These are phyloP conservation scores for Senecio squalidus DNA, from an alignment of 140 eudicot genomes.

Conservation along the genomic window DNA sequence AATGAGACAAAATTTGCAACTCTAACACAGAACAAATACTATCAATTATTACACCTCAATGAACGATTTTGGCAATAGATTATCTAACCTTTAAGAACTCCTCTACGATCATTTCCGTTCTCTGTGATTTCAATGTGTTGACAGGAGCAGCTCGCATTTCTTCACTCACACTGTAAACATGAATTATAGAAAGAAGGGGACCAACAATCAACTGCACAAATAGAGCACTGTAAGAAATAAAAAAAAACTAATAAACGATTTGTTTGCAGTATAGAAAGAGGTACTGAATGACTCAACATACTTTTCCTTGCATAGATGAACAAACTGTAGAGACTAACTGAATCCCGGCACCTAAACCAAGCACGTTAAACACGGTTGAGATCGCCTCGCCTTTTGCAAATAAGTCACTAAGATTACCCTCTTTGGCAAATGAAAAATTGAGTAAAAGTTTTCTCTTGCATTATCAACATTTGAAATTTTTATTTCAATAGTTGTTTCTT, in stretches of 20 bases:
- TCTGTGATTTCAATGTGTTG: constrained; percentile 82
- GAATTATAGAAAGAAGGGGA: constrained; percentile 66
- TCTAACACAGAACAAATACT: no score
- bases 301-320: constrained; percentile 95
- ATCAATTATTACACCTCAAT: not conserved
- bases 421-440: constrained; percentile 79
- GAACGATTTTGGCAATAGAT: constrained; percentile 1
- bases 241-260: not conserved
- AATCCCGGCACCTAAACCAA: constrained; percentile 87
- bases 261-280: constrained; percentile 9
- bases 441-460: not conserved
- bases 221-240: not conserved
- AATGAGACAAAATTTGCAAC: no score
- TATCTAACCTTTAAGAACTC: constrained; percentile 65
- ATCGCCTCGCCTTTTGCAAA: constrained; percentile 99
- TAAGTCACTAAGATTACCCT: constrained; percentile 95
- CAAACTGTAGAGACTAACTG: constrained; percentile 89
- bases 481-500: constrained; percentile 12
- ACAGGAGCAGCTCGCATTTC: constrained; percentile 95
- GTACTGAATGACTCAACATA: constrained; percentile 13
- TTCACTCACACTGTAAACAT: constrained; percentile 67
- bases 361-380: constrained; percentile 86
- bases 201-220: constrained; percentile 75
- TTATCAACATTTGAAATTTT: not conserved
- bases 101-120: constrained; percentile 82